Conservation (phyloP, 352 stramenopile species). For the Phytophthora idaei region DNA sequence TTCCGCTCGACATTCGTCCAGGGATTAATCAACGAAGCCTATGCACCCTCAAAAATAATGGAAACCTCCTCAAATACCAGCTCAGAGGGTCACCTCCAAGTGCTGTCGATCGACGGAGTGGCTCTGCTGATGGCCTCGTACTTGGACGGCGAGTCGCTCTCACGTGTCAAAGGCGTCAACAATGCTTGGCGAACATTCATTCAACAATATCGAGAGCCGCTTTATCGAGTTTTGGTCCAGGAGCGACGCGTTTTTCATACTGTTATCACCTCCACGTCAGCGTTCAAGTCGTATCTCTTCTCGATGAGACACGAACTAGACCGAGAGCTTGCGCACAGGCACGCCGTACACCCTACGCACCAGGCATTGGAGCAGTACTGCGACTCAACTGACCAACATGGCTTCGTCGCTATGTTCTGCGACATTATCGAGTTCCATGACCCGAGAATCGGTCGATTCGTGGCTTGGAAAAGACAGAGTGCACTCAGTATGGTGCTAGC, state of each 20-base stretch:
- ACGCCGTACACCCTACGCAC: conserved; percentile 42
- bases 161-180: conserved; percentile 48
- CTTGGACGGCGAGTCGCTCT: conserved; percentile 55
- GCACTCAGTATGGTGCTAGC: conserved; percentile 71
- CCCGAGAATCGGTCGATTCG: conserved; percentile 54
- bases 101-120: conserved; percentile 51
- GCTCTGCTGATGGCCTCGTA: conserved; percentile 55
- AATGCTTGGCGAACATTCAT: conserved; percentile 49
- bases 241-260: conserved; percentile 38
- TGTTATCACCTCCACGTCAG: conserved; percentile 47
- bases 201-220: conserved; percentile 36
- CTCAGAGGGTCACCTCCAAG: conserved; percentile 23
- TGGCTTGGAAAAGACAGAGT: conserved; percentile 59
- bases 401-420: conserved; percentile 82
- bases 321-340: conserved; percentile 54
- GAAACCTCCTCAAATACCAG: background rate
- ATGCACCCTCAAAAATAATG: background rate
- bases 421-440: conserved; percentile 76
- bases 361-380: conserved; percentile 63
- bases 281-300: conserved; percentile 64
- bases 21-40: background rate
- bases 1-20: conserved; percentile 39
- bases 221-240: conserved; percentile 48
- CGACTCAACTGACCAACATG: conserved; percentile 50
- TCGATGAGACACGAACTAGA: conserved; percentile 48